A percentile compares a stretch with the other conserved stretches of the same genome.
Conservation (phyloP, 768 basidiomycete genomes). For the Termitomyces titanicus region DNA sequence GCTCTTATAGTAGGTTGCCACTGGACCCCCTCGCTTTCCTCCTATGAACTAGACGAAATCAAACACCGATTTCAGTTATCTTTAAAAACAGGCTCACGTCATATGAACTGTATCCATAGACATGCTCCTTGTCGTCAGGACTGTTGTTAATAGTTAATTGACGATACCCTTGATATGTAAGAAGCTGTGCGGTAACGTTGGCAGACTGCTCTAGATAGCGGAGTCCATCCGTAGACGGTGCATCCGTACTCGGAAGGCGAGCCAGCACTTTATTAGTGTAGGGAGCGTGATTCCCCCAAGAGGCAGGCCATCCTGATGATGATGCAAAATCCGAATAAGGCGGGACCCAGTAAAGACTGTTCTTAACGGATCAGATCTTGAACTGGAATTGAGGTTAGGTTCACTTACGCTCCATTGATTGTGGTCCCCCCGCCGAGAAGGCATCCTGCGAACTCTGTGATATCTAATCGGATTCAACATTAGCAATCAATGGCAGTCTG, state of each 20-base stretch:
- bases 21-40: conserved; percentile 51
- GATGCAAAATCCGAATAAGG: conserved; percentile 48
- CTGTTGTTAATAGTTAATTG: conserved; percentile 53
- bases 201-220: conserved; percentile 52
- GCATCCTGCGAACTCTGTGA: conserved; percentile 62
- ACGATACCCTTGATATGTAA: conserved; percentile 45
- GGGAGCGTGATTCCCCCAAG: conserved; percentile 49
- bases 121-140: conserved; percentile 55
- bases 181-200: conserved; percentile 39
- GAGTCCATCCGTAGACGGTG: conserved; percentile 56
- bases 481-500: not conserved
- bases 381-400: not conserved
- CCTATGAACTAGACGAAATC: conserved; percentile 30
- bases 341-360: conserved; percentile 52
- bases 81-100: conserved; percentile 23
- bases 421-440: conserved; percentile 60
- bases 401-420: conserved; percentile 57
- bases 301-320: conserved; percentile 47
- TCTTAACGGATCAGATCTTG: not conserved
- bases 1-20: conserved; percentile 59
- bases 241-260: conserved; percentile 54
- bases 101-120: conserved; percentile 51
- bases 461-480: conserved; percentile 32
- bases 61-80: not conserved
- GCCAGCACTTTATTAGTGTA: conserved; percentile 46